phyloP scores from a whole-genome alignment of 306 rosid species.

The Prunus kanzakura region DNA sequence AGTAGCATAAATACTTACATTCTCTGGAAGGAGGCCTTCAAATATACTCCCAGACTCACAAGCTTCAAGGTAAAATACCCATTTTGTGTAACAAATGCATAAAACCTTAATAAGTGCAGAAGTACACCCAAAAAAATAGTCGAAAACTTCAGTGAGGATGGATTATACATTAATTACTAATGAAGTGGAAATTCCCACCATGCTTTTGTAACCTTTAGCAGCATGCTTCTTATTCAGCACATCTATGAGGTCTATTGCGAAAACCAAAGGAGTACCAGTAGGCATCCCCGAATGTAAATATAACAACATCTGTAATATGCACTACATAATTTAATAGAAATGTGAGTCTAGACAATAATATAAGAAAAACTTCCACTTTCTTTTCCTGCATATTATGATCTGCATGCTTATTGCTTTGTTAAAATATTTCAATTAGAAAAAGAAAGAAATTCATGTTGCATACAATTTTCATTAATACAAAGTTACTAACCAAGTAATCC shows the following conservation, averaged over 20 bases:
- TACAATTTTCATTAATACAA: not conserved
- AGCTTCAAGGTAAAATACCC: slow-evolving; percentile 73
- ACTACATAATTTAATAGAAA: not conserved
- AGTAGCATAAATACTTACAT: slow-evolving; percentile 49
- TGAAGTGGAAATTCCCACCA: slow-evolving; percentile 29
- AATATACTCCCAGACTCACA: slow-evolving; percentile 82
- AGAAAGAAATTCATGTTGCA: not conserved
- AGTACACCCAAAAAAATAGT: not conserved
- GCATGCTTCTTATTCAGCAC: slow-evolving; percentile 53
- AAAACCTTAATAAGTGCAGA: not conserved
- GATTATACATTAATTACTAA: not conserved
- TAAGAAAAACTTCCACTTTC: not conserved
- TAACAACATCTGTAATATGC: too few species aligned
- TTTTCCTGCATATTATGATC: not conserved
- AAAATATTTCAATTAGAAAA: too few species aligned
- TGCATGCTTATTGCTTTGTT: too few species aligned
- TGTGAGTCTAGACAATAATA: too few species aligned
- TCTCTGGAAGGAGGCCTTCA: slow-evolving; percentile 54
- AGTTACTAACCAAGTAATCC: slow-evolving; percentile 44
- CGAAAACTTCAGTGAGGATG: too few species aligned
- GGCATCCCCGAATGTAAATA: slow-evolving; percentile 47
- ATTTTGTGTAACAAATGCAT: too few species aligned
- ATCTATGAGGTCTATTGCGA: slow-evolving; percentile 34
- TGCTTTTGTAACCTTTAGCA: slow-evolving; percentile 40
- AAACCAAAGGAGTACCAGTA: not conserved